These are phyloP conservation scores for Comarum palustre DNA, from an alignment of 306 rosid species.

Conservation along the genomic window DNA sequence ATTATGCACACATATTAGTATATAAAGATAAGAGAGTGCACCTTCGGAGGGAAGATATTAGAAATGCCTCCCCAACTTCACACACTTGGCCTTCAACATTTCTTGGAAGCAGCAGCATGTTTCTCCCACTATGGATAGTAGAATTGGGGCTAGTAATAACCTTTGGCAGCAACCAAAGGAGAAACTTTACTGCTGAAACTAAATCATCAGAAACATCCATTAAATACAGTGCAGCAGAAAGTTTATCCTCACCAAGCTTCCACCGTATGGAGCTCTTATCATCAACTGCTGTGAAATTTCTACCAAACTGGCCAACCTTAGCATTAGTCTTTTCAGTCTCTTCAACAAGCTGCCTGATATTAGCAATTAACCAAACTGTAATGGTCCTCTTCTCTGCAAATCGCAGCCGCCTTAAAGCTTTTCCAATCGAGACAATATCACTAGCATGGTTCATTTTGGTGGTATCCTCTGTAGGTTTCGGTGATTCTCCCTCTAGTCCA, in stretches of 20 bases:
- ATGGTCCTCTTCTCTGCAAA: slow-evolving; percentile 76
- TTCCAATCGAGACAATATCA: slow-evolving; percentile 73
- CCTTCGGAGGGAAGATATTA: slow-evolving; percentile 84
- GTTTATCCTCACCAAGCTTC: slow-evolving; percentile 92
- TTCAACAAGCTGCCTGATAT: slow-evolving; percentile 60
- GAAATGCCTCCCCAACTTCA: slow-evolving; percentile 87
- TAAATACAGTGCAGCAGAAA: slow-evolving; percentile 66
- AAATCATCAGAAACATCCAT: slow-evolving; percentile 76
- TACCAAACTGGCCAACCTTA: slow-evolving; percentile 74
- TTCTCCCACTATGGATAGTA: slow-evolving; percentile 70
- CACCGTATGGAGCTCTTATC: slow-evolving; percentile 60
- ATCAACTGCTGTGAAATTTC: slow-evolving; percentile 54
- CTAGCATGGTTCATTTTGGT: slow-evolving; percentile 33
- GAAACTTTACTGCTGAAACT: slow-evolving; percentile 73
- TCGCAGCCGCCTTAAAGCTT: slow-evolving; percentile 58
- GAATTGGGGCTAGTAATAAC: slow-evolving; percentile 58
- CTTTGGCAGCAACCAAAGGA: slow-evolving; percentile 91
- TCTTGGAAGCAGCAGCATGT: slow-evolving; percentile 50
- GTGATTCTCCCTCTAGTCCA: slow-evolving; percentile 57
- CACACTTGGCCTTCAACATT: slow-evolving; percentile 75
- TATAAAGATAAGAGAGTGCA: slow-evolving; percentile 29
- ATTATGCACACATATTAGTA: not conserved
- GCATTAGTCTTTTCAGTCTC: slow-evolving; percentile 56
- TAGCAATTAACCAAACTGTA: slow-evolving; percentile 65
- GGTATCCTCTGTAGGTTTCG: slow-evolving; percentile 53